Conservation (phyloP, 2,329 filamentous ascomycete genomes). For the Cytospora schulzeri region DNA sequence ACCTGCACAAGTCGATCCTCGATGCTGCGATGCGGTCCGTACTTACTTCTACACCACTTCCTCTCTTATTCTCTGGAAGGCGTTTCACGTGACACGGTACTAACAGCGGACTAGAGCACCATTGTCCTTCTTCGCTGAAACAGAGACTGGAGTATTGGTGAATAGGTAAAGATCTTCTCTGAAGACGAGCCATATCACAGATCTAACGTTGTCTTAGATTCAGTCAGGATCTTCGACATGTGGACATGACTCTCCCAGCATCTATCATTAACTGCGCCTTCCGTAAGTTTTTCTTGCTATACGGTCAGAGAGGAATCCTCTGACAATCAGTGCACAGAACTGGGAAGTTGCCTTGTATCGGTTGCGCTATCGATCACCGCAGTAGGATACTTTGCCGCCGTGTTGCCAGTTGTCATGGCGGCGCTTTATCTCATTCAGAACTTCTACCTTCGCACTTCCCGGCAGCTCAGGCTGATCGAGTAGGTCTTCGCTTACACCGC, state of each 20-base stretch:
- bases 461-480: conserved; percentile 59
- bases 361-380: conserved; percentile 2
- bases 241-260: conserved; percentile 16
- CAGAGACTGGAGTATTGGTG: conserved; percentile 27
- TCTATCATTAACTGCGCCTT: conserved; percentile 11
- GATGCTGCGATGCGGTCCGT: conserved; percentile 13
- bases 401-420: conserved; percentile 49
- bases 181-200: neutral
- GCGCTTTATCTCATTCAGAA: conserved; percentile 52
- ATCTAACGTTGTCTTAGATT: conserved; percentile 9
- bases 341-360: conserved; percentile 10
- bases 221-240: conserved; percentile 20
- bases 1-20: conserved; percentile 13
- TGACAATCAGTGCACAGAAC: conserved; percentile 10
- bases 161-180: conserved; percentile 17
- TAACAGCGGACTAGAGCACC: conserved; percentile 24
- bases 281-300: neutral
- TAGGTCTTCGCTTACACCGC: conserved; percentile 53
- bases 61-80: no score
- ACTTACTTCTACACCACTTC: neutral
- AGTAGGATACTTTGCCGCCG: conserved; percentile 34
- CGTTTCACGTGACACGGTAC: neutral
- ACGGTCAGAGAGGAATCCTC: neutral
- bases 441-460: conserved; percentile 58
- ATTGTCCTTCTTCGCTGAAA: conserved; percentile 30